Percentiles rank a stretch among this genome's conserved stretches.
Evolutionary conservation across 2,329 filamentous ascomycete genomes (phyloP).

Genomic region (Aureobasidium leucospermi): DNA sequence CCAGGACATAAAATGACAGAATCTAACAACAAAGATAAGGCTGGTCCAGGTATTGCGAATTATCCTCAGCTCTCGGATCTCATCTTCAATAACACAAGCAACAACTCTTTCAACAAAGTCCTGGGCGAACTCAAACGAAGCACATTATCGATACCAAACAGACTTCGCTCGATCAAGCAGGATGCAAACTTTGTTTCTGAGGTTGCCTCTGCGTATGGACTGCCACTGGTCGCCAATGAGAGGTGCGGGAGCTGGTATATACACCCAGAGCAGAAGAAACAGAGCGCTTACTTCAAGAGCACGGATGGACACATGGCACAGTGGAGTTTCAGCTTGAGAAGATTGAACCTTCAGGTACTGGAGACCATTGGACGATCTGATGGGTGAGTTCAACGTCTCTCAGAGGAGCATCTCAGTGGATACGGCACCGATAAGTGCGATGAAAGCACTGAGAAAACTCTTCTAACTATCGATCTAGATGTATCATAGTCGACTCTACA

Average conservation of each 20-base stretch:
- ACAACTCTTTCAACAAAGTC: conserved; percentile 58
- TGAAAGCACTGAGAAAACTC: too few species aligned
- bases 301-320: conserved; percentile 89
- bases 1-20: neutral
- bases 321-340: conserved; percentile 80
- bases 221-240: conserved; percentile 85
- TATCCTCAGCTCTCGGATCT: conserved; percentile 28
- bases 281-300: conserved; percentile 92
- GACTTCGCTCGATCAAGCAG: conserved; percentile 66
- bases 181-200: conserved; percentile 68
- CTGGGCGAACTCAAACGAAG: conserved; percentile 67
- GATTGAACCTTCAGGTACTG: conserved; percentile 78
- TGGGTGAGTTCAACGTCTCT: conserved; percentile 45
- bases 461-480: conserved; percentile 34
- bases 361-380: conserved; percentile 57
- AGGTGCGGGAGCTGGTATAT: conserved; percentile 97
- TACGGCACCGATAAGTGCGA: too few species aligned
- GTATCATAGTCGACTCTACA: conserved; percentile 88
- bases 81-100: conserved; percentile 47
- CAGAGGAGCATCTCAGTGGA: neutral
- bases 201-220: conserved; percentile 48
- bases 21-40: neutral
- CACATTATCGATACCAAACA: conserved; percentile 72
- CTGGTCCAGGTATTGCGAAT: neutral
- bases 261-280: conserved; percentile 52